Evolutionary conservation across 2,329 filamentous ascomycete genomes (phyloP), one percentile per base, ranked within the genome.

Genomic region (Endoconidiophora polonica): DNA sequence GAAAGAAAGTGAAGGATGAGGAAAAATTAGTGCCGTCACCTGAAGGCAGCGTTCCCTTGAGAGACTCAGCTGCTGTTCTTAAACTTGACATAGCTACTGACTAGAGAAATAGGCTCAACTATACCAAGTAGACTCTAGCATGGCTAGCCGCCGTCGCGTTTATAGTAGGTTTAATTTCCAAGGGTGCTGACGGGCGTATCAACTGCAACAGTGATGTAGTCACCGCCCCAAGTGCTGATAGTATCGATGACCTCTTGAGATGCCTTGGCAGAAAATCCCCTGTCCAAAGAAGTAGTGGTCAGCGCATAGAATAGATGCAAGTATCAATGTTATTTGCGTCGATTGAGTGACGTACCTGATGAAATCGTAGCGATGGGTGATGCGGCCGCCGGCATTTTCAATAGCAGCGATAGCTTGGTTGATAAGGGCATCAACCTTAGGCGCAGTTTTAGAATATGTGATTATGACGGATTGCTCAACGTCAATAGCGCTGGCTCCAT

Each of bases 201-300:
- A 59, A 88, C 79, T 65, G 94, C 87, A 55, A 95, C 77, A 53
- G 67, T 62, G 18, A 61, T 57, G 41, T 71, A 62, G 29, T 66
- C 62, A 49, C 69, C 67, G 53, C 78, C 77, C 66, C 76, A 70
- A 1, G 76, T 67, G 57, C 80, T 74, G 26, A 94, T 74, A 4
- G 71, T 71, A 53, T 85, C 72, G 50, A 94, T 70, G 18, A 79
- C 73, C 58, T 78, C 77, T 52, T 76, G 75, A 1, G 86, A 79
- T 33, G 81, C 80, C 55, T 81, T 77, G 47, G 81, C 83, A 29
- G 85, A 77, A 62, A 93, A 91, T 44, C 81, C 86, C 67, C 84
- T 91, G 54, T 24, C 14, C 26, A 16, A 18, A 39, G 14, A 37
- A 60, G 66, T 56, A 67, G 59, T 24, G 7, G 33, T 38, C 29